Base-by-base conservation (phyloP, 2,329 filamentous ascomycete species). In the Cladobotryum mycophilum region DNA sequence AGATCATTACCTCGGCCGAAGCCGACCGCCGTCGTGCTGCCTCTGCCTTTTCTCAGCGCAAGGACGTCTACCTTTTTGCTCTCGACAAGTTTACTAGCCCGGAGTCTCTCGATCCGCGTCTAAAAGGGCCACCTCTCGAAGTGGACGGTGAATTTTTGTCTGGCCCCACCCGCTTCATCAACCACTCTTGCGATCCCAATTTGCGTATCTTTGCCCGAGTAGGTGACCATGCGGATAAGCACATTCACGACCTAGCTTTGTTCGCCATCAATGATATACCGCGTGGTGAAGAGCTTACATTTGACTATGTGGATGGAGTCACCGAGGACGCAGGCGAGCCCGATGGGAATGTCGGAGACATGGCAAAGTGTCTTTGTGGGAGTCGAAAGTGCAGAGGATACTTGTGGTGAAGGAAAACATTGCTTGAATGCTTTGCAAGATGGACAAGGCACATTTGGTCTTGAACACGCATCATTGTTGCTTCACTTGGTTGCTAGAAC, bases 181-280 rank as follows among this genome's bases (percentile, higher is more conserved):
- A 93, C 60, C 88, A 93, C 64, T 86, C 81, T 2, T 92, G 88
- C 64, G 80, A 88, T 4, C 88, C 88, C 0, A 92, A 91, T 60
- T 77, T 89, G 61, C 76, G 85, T 13, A 88, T 90, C 53, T 92
- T 91, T 66, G 87, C 86, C 0, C 81, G 89, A 1, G 85, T 88
- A 1, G 87, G 86, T 46, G 88, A 91, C 60, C 84, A 88, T 54
- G 80, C 85, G 0, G 86, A 91, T 60, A 82, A 82, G 52, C 78
- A 82, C 43, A 75, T 91, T 6, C 89, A 92, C 63, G 86, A 90
- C 53, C 70, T 92, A 44, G 88, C 86, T 0, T 76, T 92, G 53
- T 92, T 92, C 60, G 86, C 88, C 0, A 77, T 83, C 30, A 70
- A 76, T 40, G 77, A 87, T 48, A 88, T 92, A 25, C 68, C 71